Percentiles rank a stretch among this genome's conserved stretches.
These are phyloP conservation scores for Lactifluus volemus DNA, from an alignment of 768 basidiomycete genomes.

Conservation along the genomic window DNA sequence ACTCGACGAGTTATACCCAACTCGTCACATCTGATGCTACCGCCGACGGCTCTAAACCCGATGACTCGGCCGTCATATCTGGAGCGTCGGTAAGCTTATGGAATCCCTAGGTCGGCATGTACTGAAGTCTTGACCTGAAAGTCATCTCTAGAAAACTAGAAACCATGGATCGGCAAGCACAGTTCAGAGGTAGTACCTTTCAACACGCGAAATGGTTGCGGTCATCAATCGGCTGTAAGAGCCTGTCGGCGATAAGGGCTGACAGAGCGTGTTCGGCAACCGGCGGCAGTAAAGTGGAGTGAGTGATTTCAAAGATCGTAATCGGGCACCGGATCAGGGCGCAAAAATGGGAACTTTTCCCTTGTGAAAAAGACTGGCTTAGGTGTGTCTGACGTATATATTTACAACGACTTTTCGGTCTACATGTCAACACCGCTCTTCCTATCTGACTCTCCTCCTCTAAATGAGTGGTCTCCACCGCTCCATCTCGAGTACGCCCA, in stretches of 20 bases:
- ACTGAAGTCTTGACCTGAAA: too few species aligned
- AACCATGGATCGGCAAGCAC: background rate
- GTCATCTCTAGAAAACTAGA: too few species aligned
- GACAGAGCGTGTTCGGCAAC: too few species aligned
- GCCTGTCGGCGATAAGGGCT: background rate
- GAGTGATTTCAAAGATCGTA: background rate
- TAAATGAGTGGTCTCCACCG: background rate
- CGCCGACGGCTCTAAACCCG: too few species aligned
- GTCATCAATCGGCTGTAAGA: background rate
- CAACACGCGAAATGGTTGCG: too few species aligned
- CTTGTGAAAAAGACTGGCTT: background rate
- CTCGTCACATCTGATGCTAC: too few species aligned
- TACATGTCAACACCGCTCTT: background rate
- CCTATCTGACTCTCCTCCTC: background rate
- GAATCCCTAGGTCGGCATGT: too few species aligned
- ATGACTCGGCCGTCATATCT: too few species aligned
- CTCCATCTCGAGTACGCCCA: conserved; percentile 1
- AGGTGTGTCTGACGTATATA: background rate
- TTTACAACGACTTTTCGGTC: background rate
- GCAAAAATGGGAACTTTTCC: background rate
- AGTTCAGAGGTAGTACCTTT: background rate
- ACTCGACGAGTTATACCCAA: background rate
- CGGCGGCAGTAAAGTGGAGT: background rate
- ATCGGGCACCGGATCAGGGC: background rate
- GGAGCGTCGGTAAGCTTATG: too few species aligned